Conservation (phyloP, 208 protist species). For the Acanthamoeba lenticulata region DNA sequence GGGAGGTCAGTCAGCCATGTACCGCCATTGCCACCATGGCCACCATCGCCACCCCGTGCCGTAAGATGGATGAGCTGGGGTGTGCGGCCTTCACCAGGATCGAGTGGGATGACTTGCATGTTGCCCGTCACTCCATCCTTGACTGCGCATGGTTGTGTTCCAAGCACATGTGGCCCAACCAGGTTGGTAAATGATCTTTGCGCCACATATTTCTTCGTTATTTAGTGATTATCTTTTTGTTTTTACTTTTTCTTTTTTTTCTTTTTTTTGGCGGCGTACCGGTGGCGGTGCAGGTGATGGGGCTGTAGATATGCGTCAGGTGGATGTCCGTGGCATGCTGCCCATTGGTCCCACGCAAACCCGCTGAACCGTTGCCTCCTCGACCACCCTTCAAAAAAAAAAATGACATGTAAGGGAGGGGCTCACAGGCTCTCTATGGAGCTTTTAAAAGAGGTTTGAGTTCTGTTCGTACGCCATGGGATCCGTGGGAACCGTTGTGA, state of each 20-base stretch:
- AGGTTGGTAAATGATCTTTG: too few relatives aligned
- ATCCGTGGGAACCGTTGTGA: neutral
- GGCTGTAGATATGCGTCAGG: neutral
- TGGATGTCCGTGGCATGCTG: neutral
- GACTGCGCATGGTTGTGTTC: neutral
- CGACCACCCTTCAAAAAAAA: neutral
- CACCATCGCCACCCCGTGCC: neutral
- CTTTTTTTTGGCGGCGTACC: neutral
- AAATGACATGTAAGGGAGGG: too few relatives aligned
- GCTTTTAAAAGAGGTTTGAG: neutral
- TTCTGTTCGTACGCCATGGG: neutral
- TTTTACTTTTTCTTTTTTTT: neutral
- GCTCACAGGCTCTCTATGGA: too few relatives aligned
- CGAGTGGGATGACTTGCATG: constrained; percentile 30
- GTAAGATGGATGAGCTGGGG: constrained; percentile 8
- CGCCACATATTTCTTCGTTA: too few relatives aligned
- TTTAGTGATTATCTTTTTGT: too few relatives aligned
- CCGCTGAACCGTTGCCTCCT: neutral
- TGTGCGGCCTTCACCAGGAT: neutral
- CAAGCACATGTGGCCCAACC: neutral
- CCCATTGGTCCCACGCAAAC: neutral
- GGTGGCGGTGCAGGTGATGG: neutral
- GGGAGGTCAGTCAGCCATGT: neutral
- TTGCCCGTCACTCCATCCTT: neutral
- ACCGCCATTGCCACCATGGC: constrained; percentile 4